Conservation (phyloP, 2,329 filamentous ascomycete species). For the Sporothrix curviconia region DNA sequence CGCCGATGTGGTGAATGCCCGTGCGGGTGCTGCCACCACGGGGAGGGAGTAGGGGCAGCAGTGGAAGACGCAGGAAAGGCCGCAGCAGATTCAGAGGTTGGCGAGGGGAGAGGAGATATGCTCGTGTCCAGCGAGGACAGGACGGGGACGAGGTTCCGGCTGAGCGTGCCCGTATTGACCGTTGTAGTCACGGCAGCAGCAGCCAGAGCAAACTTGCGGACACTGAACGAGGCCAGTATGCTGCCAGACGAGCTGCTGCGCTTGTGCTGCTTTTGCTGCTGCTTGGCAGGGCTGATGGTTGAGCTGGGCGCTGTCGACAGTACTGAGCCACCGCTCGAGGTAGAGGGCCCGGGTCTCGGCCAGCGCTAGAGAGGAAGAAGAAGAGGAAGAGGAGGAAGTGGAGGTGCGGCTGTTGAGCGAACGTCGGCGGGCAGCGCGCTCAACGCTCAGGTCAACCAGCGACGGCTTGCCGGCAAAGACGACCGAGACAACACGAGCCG, state of each 20-base stretch:
- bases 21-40: not conserved
- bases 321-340: slow-evolving; percentile 6
- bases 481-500: slow-evolving; percentile 53
- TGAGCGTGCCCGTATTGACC: slow-evolving; percentile 19
- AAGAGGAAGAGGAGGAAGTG: not conserved
- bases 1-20: not conserved
- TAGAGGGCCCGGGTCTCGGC: slow-evolving; percentile 2
- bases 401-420: slow-evolving; percentile 17
- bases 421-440: slow-evolving; percentile 22
- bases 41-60: not conserved
- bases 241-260: slow-evolving; percentile 10
- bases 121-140: not conserved
- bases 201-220: slow-evolving; percentile 40
- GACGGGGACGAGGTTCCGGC: slow-evolving; percentile 21
- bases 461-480: slow-evolving; percentile 54
- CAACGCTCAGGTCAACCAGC: slow-evolving; percentile 42
- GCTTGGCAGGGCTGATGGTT: not conserved
- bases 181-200: slow-evolving; percentile 26
- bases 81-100: no score
- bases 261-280: slow-evolving; percentile 11
- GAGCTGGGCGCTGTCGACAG: slow-evolving; percentile 7
- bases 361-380: not conserved
- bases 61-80: not conserved
- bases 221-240: slow-evolving; percentile 30
- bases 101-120: not conserved